A percentile compares a stretch with the other conserved stretches of the same genome.
These are phyloP conservation scores for Cladosporium oxysporum DNA, from an alignment of 2,329 filamentous ascomycete species.

Conservation along the genomic window DNA sequence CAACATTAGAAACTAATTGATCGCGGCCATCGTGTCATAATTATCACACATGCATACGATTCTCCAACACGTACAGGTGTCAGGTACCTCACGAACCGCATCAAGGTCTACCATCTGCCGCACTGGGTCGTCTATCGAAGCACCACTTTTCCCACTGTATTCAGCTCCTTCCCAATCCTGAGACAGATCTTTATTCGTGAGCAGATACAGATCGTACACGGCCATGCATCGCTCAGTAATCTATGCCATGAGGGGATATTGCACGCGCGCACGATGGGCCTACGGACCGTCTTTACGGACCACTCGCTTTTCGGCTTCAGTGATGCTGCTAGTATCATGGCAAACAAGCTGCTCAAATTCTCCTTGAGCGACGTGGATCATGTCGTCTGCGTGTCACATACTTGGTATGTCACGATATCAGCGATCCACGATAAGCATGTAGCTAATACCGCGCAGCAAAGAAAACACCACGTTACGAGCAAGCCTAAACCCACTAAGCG, in stretches of 20 bases:
- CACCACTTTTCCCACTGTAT: conserved; percentile 92
- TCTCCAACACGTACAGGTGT: conserved; percentile 69
- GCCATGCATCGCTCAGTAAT: conserved; percentile 91
- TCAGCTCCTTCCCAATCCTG: conserved; percentile 98
- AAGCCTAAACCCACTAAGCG: conserved; percentile 92
- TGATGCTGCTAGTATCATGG: conserved; percentile 91
- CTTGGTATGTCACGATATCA: conserved; percentile 63
- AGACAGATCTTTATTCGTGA: conserved; percentile 94
- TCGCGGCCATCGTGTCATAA: conserved; percentile 94
- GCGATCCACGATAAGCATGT: neutral
- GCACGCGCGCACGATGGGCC: conserved; percentile 92
- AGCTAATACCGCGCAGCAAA: conserved; percentile 63
- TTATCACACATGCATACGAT: conserved; percentile 91
- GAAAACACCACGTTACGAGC: conserved; percentile 96
- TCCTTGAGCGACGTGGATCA: conserved; percentile 95
- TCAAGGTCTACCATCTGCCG: conserved; percentile 97
- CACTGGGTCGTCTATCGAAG: conserved; percentile 95
- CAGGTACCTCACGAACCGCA: conserved; percentile 92
- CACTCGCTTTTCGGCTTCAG: conserved; percentile 97
- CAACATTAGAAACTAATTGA: conserved; percentile 82
- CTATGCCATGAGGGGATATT: conserved; percentile 93
- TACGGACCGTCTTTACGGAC: conserved; percentile 95
- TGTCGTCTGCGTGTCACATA: conserved; percentile 97
- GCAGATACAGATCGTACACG: conserved; percentile 94
- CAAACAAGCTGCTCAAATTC: conserved; percentile 97